Evolutionary conservation across 306 rosid species (phyloP).

Genomic region (Leucaena leucocephala): DNA sequence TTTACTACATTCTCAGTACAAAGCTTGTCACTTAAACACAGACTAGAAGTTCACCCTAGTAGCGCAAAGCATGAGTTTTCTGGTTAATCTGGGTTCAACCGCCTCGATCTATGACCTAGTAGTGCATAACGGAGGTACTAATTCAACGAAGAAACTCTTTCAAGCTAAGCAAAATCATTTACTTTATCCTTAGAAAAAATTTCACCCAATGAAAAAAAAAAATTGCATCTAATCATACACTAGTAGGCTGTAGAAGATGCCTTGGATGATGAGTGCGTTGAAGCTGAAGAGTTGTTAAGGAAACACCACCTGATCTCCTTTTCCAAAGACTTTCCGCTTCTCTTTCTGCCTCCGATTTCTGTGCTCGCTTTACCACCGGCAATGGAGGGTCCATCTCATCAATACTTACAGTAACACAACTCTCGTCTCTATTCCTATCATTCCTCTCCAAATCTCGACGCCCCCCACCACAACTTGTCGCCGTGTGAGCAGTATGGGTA

Average conservation of each 20-base stretch:
- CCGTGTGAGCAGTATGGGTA: conserved; percentile 8
- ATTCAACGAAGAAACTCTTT: conserved; percentile 10
- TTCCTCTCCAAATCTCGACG: conserved; percentile 20
- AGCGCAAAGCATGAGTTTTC: background rate
- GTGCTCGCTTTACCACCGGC: conserved; percentile 59
- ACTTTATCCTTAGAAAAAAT: background rate
- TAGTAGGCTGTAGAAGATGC: conserved; percentile 53
- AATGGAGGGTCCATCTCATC: conserved; percentile 72
- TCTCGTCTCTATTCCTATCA: conserved; percentile 32
- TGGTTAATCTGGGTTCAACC: background rate
- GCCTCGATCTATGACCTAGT: conserved; percentile 21
- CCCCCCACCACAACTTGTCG: conserved; percentile 38
- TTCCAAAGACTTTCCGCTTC: conserved; percentile 60
- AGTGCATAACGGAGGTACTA: background rate
- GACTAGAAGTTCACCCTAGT: background rate
- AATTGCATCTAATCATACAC: conserved; percentile 49
- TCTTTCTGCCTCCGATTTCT: conserved; percentile 33
- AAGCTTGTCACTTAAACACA: conserved; percentile 2
- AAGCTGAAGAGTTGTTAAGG: conserved; percentile 57
- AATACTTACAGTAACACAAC: conserved; percentile 37
- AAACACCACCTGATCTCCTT: conserved; percentile 74
- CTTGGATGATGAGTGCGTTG: conserved; percentile 50
- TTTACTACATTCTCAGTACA: conserved; percentile 9
- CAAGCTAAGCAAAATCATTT: conserved; percentile 13
- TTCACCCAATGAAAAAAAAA: conserved; percentile 2